Conservation (phyloP, 257 asterid species). For the Sherardia arvensis region DNA sequence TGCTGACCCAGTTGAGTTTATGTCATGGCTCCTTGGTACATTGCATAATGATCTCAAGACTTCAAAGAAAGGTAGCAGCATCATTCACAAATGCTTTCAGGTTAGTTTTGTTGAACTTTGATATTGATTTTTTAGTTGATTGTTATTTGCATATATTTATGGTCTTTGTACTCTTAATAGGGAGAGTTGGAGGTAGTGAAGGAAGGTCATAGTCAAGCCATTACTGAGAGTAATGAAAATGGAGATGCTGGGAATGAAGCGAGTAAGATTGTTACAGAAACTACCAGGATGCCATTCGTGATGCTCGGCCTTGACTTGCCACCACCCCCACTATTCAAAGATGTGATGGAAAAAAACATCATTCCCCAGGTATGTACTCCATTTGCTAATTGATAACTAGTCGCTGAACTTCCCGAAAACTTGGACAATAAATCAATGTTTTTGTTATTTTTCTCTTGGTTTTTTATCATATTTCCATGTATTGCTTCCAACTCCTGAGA, state of each 20-base stretch:
- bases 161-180: conserved; percentile 24
- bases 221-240: conserved; percentile 32
- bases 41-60: conserved; percentile 64
- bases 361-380: conserved; percentile 73
- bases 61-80: conserved; percentile 61
- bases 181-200: conserved; percentile 94
- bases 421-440: not conserved
- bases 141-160: conserved; percentile 1
- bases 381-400: not conserved
- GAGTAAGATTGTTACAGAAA: conserved; percentile 31
- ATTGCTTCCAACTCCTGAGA: too few species aligned
- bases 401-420: not conserved
- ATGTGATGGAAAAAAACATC: conserved; percentile 90
- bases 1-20: conserved; percentile 94
- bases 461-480: too few species aligned
- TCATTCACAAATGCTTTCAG: conserved; percentile 93
- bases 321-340: conserved; percentile 92
- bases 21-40: conserved; percentile 92
- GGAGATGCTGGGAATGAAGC: conserved; percentile 29
- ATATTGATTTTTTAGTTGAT: not conserved
- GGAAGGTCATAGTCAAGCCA: conserved; percentile 42
- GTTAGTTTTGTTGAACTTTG: conserved; percentile 24
- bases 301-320: conserved; percentile 99
- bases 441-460: not conserved
- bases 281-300: conserved; percentile 73